A percentile compares a stretch with the other conserved stretches of the same genome.
These are phyloP conservation scores for Jimgerdemannia flammicorona DNA, from an alignment of 192 early-diverging fungal species.

Conservation along the genomic window DNA sequence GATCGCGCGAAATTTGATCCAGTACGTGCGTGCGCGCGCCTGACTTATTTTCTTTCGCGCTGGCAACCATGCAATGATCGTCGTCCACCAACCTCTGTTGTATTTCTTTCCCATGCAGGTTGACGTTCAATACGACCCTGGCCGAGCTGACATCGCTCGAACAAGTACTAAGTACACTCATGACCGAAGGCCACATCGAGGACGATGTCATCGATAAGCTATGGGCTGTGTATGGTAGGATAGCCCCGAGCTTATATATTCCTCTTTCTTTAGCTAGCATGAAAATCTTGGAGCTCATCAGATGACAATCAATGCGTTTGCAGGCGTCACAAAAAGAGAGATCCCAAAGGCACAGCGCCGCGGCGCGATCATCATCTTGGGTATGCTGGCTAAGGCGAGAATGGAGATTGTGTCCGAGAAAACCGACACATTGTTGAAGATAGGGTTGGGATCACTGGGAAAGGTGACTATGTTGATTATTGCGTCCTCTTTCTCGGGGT, in stretches of 20 bases:
- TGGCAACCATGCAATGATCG: not conserved
- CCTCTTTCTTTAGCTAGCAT: no score
- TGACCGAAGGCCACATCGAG: slow-evolving; percentile 63
- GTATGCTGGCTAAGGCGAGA: slow-evolving; percentile 89
- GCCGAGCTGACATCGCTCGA: slow-evolving; percentile 96
- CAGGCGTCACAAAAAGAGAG: slow-evolving; percentile 45
- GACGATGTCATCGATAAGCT: slow-evolving; percentile 70
- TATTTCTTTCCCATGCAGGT: slow-evolving; percentile 37
- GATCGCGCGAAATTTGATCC: slow-evolving; percentile 69
- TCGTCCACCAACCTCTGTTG: not conserved
- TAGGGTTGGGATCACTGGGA: slow-evolving; percentile 84
- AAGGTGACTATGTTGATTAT: slow-evolving; percentile 40
- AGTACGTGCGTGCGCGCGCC: slow-evolving; percentile 45
- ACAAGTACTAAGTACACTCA: slow-evolving; percentile 78
- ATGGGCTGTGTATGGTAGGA: slow-evolving; percentile 74
- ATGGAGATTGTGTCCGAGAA: slow-evolving; percentile 81
- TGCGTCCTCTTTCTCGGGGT: not conserved
- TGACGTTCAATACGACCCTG: slow-evolving; percentile 83
- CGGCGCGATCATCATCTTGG: slow-evolving; percentile 88
- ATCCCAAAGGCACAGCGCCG: slow-evolving; percentile 71
- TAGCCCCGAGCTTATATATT: not conserved
- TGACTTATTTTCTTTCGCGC: slow-evolving; percentile 58
- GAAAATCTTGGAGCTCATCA: not conserved
- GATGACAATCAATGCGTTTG: not conserved
- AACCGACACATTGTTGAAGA: slow-evolving; percentile 74